Base-by-base conservation (phyloP, 176 grass and related monocot species). In the Cymbopogon citratus region DNA sequence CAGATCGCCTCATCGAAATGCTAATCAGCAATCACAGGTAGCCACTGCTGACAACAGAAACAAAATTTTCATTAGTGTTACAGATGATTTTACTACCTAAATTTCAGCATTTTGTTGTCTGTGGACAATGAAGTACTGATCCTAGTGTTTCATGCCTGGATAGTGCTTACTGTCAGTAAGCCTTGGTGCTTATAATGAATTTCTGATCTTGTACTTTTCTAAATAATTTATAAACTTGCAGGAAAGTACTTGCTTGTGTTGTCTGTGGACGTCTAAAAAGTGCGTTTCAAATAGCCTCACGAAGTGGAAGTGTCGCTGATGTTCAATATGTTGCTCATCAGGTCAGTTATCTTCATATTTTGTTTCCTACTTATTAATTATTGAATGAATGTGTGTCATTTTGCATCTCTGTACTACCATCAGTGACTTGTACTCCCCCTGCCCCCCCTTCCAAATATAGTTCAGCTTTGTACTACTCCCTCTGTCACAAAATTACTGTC, bases 311-410 rank as follows among this genome's bases (percentile, higher is more conserved):
- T 80, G 84, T 98, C 66, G 95, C 95, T 46, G 95, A 98, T 85
- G 92, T 98, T 85, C 92, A 98, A 78, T 98, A 98, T 88, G 95
- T 98, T 82, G 90, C 95, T 56, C 95, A 98, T 88, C 92, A 98
- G 95, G 95, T 98, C 57, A 68, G 81, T 39, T 74, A 49, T 63
- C 31, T 84, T 77, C 35, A 25, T 34, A 76, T 71, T 76, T 81
- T 76, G 13, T 62, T 81, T 25, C 9, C 21, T 69, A 48, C 76
- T 59, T 80, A 61, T 60, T 60, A 60, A 69, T 84, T 64, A 25
- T 49, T 11, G 26, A 41, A 61, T 74, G n/a, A 57, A 21, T 83
- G 67, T 60, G n/a, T 66, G 65, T 38, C 19, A 36, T 73, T 29
- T 70, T 54, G 13, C 82, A 80, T 70, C 72, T 34, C 51, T 35